These are phyloP conservation scores for Boechera retrofracta DNA, from an alignment of 345 rosid species.

Conservation along the genomic window DNA sequence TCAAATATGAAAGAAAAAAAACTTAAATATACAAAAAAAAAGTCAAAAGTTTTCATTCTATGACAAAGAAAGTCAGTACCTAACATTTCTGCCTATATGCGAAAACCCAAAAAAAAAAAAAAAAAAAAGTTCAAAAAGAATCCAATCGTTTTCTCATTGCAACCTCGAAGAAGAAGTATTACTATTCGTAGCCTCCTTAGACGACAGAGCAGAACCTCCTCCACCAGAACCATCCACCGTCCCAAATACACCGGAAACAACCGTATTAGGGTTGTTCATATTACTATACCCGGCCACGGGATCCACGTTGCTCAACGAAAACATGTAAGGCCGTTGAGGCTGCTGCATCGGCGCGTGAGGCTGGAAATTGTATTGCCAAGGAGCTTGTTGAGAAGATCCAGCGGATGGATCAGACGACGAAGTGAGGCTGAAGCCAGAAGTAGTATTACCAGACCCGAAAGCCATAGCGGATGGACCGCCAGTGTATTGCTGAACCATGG, in stretches of 20 bases:
- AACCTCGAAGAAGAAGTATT: constrained; percentile 41
- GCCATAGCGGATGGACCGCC: constrained; percentile 78
- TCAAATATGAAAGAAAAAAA: constrained; percentile 28
- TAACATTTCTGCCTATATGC: constrained; percentile 51
- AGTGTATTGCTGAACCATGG: constrained; percentile 97
- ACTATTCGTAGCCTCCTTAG: constrained; percentile 36
- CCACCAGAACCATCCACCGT: constrained; percentile 26
- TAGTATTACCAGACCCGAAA: constrained; percentile 50
- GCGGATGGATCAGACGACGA: constrained; percentile 37
- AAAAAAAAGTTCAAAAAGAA: constrained; percentile 29
- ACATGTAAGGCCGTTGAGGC: constrained; percentile 41
- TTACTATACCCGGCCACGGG: constrained; percentile 34
- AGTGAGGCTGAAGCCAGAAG: constrained; percentile 43
- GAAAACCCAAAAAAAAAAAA: constrained; percentile 19
- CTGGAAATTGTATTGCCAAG: constrained; percentile 40
- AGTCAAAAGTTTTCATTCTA: constrained; percentile 46
- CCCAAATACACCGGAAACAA: constrained; percentile 32
- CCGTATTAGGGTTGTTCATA: constrained; percentile 34
- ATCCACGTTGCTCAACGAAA: constrained; percentile 41
- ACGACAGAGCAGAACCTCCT: constrained; percentile 41
- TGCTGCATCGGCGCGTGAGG: constrained; percentile 28
- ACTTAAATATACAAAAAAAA: constrained; percentile 32
- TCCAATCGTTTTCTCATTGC: constrained; percentile 49
- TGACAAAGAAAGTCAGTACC: constrained; percentile 51
- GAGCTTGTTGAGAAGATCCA: constrained; percentile 43